Percentiles rank a stretch among this genome's conserved stretches.
phyloP scores from a whole-genome alignment of 768 basidiomycete species.

The Terana coerulea region DNA sequence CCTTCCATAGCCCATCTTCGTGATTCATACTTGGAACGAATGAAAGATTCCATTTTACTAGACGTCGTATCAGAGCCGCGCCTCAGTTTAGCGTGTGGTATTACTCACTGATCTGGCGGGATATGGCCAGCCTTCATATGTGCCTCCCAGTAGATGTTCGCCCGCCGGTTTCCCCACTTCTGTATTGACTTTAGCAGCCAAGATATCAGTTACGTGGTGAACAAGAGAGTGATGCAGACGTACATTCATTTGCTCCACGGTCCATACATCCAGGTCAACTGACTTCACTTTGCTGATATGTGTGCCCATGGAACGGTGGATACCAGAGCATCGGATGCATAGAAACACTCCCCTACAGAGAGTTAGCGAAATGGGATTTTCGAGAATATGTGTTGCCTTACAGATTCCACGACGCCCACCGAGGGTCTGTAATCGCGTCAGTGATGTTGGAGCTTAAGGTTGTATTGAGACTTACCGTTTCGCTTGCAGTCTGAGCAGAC shows the following conservation, averaged over 20 bases:
- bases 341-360: slow-evolving; percentile 78
- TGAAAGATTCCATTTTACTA: slow-evolving; percentile 97
- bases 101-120: slow-evolving; percentile 91
- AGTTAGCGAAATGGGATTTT: background rate
- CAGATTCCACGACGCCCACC: slow-evolving; percentile 99
- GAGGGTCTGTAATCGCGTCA: slow-evolving; percentile 61
- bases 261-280: slow-evolving; percentile 97
- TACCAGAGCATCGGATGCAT: slow-evolving; percentile 96
- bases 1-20: slow-evolving; percentile 93
- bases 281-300: slow-evolving; percentile 98
- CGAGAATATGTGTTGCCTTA: slow-evolving; percentile 33
- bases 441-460: background rate
- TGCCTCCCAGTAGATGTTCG: slow-evolving; percentile 96
- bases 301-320: slow-evolving; percentile 97
- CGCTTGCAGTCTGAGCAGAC: slow-evolving; percentile 95
- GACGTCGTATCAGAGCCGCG: too few relatives aligned
- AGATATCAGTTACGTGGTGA: background rate
- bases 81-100: too few relatives aligned
- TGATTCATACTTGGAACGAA: slow-evolving; percentile 95
- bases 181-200: slow-evolving; percentile 61
- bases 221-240: slow-evolving; percentile 16
- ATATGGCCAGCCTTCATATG: slow-evolving; percentile 89
- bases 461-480: slow-evolving; percentile 59
- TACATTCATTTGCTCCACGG: slow-evolving; percentile 95
- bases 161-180: slow-evolving; percentile 92